Evolutionary conservation across 2,329 filamentous ascomycete species (phyloP).

Genomic region (Sporothrix dimorphospora): DNA sequence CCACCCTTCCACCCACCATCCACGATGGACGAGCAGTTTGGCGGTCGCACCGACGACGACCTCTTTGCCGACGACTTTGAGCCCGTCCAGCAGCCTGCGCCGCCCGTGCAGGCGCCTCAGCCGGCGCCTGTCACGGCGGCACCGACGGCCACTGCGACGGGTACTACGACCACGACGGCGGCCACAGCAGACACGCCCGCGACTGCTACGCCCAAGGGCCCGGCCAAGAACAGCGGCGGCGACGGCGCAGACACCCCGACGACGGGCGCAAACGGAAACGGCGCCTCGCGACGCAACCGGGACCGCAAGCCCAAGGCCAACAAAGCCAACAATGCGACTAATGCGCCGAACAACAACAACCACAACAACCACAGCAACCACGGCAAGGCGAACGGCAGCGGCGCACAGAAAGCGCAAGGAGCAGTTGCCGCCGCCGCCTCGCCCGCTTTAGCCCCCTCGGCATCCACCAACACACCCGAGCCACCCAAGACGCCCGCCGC

Average conservation of each 20-base stretch:
- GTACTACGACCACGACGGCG: neutral
- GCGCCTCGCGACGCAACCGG: slow-evolving; percentile 16
- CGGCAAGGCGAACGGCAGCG: neutral
- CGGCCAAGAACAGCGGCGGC: neutral
- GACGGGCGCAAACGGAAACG: neutral
- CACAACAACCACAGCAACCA: neutral
- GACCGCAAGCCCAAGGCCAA: slow-evolving; percentile 8
- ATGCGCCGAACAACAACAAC: neutral
- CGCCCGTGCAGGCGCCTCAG: neutral
- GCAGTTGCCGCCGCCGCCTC: neutral
- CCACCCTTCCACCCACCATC: neutral
- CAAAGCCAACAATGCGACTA: neutral
- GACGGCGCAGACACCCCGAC: neutral
- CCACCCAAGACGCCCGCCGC: neutral
- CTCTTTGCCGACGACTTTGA: slow-evolving; percentile 66
- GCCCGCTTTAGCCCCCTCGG: neutral
- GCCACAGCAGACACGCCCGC: neutral
- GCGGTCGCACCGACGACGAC: slow-evolving; percentile 64
- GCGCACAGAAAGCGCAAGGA: neutral
- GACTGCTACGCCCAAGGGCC: neutral
- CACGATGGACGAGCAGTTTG: slow-evolving; percentile 64
- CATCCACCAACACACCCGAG: neutral
- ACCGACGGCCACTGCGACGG: neutral
- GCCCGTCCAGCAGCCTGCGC: slow-evolving; percentile 46
- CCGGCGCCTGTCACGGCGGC: neutral